These are phyloP conservation scores for Moesziomyces parantarcticus DNA, from an alignment of 1,284 basidiomycete species.

Conservation along the genomic window DNA sequence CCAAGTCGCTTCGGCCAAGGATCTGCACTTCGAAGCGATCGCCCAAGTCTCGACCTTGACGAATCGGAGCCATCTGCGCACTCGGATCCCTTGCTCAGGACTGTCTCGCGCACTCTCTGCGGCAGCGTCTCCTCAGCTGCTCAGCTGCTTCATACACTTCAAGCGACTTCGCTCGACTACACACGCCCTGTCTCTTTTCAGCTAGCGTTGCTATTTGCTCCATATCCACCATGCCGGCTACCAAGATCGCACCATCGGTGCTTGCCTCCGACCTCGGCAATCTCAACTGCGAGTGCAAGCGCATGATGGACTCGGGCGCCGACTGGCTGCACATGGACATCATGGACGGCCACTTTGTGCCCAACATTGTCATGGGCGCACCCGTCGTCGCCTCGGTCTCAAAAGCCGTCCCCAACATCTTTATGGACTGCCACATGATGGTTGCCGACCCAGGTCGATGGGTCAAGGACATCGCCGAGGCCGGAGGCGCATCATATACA, in stretches of 20 bases:
- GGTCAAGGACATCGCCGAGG: conserved; percentile 94
- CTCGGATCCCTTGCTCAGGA: not conserved
- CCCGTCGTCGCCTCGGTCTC: conserved; percentile 88
- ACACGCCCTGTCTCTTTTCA: not conserved
- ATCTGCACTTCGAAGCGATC: no score
- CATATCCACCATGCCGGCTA: conserved; percentile 52
- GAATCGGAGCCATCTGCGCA: no score
- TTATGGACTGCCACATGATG: conserved; percentile 99
- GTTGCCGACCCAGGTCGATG: conserved; percentile 93
- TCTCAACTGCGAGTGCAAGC: conserved; percentile 63
- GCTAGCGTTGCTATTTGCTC: not conserved
- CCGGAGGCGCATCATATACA: conserved; percentile 93
- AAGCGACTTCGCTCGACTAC: not conserved
- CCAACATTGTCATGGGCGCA: conserved; percentile 81
- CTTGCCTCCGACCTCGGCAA: conserved; percentile 67
- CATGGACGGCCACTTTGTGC: conserved; percentile 86
- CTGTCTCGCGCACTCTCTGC: not conserved
- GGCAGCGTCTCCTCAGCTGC: not conserved
- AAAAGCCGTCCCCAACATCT: conserved; percentile 90
- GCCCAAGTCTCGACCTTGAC: no score
- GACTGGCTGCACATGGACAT: conserved; percentile 68
- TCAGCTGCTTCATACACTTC: no score
- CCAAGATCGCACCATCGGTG: conserved; percentile 65
- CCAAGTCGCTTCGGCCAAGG: no score
- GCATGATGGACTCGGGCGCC: conserved; percentile 66